These are phyloP conservation scores for Entonaema liquescens DNA, from an alignment of 495 filamentous ascomycete genomes.

Conservation along the genomic window DNA sequence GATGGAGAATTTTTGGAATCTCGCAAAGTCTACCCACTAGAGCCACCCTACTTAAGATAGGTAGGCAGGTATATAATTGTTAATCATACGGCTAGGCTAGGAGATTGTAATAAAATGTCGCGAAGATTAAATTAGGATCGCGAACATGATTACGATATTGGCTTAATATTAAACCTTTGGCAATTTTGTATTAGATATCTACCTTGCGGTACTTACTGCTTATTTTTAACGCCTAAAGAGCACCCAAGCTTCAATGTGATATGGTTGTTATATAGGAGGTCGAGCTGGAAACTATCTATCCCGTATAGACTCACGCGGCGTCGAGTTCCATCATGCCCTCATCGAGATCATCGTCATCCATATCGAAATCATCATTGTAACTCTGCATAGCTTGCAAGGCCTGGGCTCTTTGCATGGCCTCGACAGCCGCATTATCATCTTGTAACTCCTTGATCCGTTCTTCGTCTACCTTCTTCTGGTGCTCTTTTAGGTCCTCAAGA, in stretches of 20 bases:
- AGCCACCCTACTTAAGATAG: not conserved
- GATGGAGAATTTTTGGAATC: constrained; percentile 96
- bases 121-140: not conserved
- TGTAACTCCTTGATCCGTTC: constrained; percentile 60
- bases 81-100: not conserved
- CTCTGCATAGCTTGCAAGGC: constrained; percentile 23
- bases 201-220: not conserved
- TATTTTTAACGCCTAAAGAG: constrained; percentile 2
- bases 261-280: constrained; percentile 8
- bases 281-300: not conserved
- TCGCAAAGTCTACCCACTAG: constrained; percentile 70
- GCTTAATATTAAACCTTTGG: not conserved
- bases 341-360: constrained; percentile 67
- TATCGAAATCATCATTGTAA: constrained; percentile 62
- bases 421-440: constrained; percentile 29
- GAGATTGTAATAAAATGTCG: constrained; percentile 24
- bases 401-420: constrained; percentile 33
- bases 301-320: constrained; percentile 13
- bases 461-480: constrained; percentile 79
- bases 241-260: constrained; percentile 6
- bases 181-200: not conserved
- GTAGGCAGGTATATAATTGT: not conserved
- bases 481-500: constrained; percentile 73
- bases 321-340: constrained; percentile 72
- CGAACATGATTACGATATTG: not conserved